Percentiles rank a stretch among this genome's conserved stretches.
Conservation (phyloP, 768 basidiomycete species). For the Agrocybe pediades region DNA sequence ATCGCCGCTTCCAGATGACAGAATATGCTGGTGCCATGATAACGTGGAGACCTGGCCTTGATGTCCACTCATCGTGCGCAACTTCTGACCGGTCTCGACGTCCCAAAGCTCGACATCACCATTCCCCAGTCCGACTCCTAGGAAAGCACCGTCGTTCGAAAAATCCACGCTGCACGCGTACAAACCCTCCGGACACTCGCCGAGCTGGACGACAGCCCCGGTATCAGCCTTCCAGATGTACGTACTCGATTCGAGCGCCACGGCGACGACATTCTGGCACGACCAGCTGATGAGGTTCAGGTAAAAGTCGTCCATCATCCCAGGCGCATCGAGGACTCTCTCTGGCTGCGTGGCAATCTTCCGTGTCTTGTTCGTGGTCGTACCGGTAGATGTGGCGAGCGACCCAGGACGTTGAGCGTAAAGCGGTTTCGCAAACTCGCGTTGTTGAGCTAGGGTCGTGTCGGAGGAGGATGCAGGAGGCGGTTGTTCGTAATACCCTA, state of each 20-base stretch:
- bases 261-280: conserved; percentile 81
- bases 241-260: conserved; percentile 82
- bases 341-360: conserved; percentile 87
- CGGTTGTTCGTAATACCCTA: conserved; percentile 88
- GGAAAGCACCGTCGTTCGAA: conserved; percentile 77
- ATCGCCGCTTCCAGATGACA: conserved; percentile 88
- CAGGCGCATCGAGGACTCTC: conserved; percentile 94
- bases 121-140: conserved; percentile 77
- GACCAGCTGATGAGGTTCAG: conserved; percentile 94
- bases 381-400: conserved; percentile 63
- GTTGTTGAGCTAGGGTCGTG: conserved; percentile 71
- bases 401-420: conserved; percentile 68
- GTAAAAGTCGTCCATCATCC: conserved; percentile 94
- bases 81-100: conserved; percentile 70
- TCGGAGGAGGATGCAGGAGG: conserved; percentile 75
- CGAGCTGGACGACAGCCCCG: conserved; percentile 77
- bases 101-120: conserved; percentile 98
- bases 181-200: conserved; percentile 72
- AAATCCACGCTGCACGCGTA: conserved; percentile 81
- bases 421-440: conserved; percentile 74
- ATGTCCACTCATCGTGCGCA: conserved; percentile 92
- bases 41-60: conserved; percentile 81
- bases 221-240: conserved; percentile 96
- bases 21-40: conserved; percentile 85
- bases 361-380: conserved; percentile 69